Conservation (phyloP, 495 filamentous ascomycete genomes). For the Penicillium manginii region DNA sequence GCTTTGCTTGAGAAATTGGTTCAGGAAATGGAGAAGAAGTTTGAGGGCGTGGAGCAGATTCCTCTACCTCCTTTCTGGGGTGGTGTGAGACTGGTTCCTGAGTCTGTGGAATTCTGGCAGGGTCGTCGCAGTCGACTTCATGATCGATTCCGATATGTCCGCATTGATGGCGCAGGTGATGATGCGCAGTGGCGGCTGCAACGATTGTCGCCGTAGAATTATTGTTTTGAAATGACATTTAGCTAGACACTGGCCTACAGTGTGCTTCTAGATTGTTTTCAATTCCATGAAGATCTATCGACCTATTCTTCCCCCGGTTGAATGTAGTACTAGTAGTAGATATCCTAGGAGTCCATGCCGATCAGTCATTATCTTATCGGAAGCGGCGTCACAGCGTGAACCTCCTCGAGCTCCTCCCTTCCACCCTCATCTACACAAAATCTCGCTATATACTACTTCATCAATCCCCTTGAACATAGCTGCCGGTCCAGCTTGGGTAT, state of each 20-base stretch:
- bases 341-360: not conserved
- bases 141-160: conserved; percentile 88
- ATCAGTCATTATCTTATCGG: conserved; percentile 14
- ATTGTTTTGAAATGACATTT: not conserved
- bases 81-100: conserved; percentile 82
- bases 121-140: conserved; percentile 85
- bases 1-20: conserved; percentile 69
- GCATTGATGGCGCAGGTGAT: conserved; percentile 57
- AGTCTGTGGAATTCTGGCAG: conserved; percentile 93
- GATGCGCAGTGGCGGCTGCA: conserved; percentile 52
- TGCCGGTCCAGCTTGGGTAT: not conserved
- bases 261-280: too few relatives aligned
- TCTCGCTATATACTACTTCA: not conserved
- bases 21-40: conserved; percentile 69
- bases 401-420: conserved; percentile 1
- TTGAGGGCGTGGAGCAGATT: conserved; percentile 74
- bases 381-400: conserved; percentile 19
- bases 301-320: too few relatives aligned
- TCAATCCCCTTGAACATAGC: not conserved
- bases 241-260: not conserved
- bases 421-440: not conserved
- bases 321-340: too few relatives aligned
- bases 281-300: too few relatives aligned
- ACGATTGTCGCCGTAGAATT: conserved; percentile 42
- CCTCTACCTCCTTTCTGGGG: conserved; percentile 96